Base-by-base conservation (phyloP, 2,329 filamentous ascomycete species). In the Sarocladiaceae sp. region DNA sequence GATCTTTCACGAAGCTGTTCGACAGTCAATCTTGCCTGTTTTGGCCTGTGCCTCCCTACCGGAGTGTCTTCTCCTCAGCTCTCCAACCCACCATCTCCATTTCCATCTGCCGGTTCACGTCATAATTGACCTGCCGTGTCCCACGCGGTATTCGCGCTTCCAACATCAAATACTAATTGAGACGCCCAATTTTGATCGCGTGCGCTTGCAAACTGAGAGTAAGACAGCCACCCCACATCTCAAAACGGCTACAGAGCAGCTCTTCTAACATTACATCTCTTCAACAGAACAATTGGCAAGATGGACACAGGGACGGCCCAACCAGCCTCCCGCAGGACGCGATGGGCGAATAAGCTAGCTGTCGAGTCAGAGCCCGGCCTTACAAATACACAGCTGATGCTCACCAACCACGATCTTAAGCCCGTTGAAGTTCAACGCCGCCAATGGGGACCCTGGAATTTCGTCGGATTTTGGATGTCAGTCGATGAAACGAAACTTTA, bases 401-500 rank as follows among this genome's bases (percentile, higher is more conserved):
- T 97, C 65, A 88, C 83, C 59, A 96, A 96, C 67, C 72, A 89
- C 66, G 89, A 94, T 69, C 76, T 94, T 57, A 91, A 90, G 65
- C 76, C 83, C 62, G 90, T 97, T 50, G 90, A 95, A 65, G 84
- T 83, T 15, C 83, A 82, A 57, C 82, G 90, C 53, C 83, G 92
- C 52, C 82, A 89, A 79, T 97, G 92, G 91, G 84, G 84, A 17
- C 73, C 87, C 26, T 90, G 87, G 83, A 96, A 96, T 68, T 96
- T 91, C 65, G 87, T 96, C 36, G 88, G 83, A 13, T 94, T 94
- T 65, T 93, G 89, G 89, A 80, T 94, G n/a, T n/a, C n/a, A n/a
- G n/a, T n/a, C n/a, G n/a, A n/a, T n/a, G n/a, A n/a, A n/a, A n/a
- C n/a, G n/a, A n/a, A n/a, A n/a, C n/a, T n/a, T n/a, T n/a, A n/a